Evolutionary conservation across 1,139 yeast species (phyloP), one percentile per base, ranked within the genome.

Genomic region (Hanseniaspora sp.): DNA sequence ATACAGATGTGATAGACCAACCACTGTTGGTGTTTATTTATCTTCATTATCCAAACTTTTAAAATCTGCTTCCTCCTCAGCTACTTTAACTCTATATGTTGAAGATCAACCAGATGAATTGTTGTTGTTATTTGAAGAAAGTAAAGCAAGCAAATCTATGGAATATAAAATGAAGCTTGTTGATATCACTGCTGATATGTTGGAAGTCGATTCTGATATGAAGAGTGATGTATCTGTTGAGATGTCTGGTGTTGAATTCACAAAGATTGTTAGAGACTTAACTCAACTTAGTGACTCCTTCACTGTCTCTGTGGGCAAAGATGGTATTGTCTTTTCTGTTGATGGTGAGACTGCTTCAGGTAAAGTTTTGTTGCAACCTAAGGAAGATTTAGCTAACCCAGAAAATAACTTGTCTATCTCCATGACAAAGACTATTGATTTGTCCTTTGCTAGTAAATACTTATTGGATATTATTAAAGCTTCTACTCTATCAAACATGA

Each of bases 271-370:
- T 58, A 82, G 95, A 64, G 98, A 92, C 69, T 77, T 92, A 73
- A 79, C 79, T 63, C 84, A 85, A 62, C 73, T 92, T 67, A 80
- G 92, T 65, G 98, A 92, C 69, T 83, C 96, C 39, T 76, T 94
- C 65, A 83, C 83, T 64, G 83, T 92, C 61, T 74, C 82, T 56
- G 95, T 92, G 61, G 85, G 95, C 58, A 92, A 92, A 71, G 97
- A 90, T 62, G 84, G 95, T 40, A 90, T 92, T 58, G 86, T 87
- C 65, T 92, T 92, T 69, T 76, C 80, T 46, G 83, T 95, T 58
- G 94, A 86, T 66, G 98, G 99, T 67, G 96, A 87, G 63, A 79
- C 86, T 62, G 96, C 96, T 60, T 76, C 83, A 47, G 98, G 97
- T 60, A 78, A 84, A 48, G 85, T 90, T 61, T 82, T 88, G 55